These are phyloP conservation scores for Sarocladiaceae sp. DNA, from an alignment of 2,329 filamentous ascomycete species.

Conservation along the genomic window DNA sequence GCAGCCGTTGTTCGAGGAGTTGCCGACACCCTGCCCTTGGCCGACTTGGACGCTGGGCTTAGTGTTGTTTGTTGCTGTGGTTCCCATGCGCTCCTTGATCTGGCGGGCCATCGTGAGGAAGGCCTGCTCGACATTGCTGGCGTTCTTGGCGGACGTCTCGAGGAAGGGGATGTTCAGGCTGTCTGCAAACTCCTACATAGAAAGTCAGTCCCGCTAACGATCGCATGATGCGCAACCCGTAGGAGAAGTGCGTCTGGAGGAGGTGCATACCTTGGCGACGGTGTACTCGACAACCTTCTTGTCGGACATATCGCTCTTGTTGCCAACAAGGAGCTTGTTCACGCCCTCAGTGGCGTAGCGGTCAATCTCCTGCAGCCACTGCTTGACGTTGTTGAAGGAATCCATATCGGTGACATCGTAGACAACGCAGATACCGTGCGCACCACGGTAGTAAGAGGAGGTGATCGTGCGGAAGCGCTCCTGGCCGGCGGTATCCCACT, in stretches of 20 bases:
- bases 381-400: slow-evolving; percentile 99
- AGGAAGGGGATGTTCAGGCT: slow-evolving; percentile 98
- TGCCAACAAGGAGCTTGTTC: slow-evolving; percentile 98
- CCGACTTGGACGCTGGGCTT: slow-evolving; percentile 97
- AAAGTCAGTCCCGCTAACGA: slow-evolving; percentile 15
- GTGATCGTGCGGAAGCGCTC: slow-evolving; percentile 99
- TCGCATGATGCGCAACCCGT: slow-evolving; percentile 9
- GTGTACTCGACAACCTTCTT: slow-evolving; percentile 99
- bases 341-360: slow-evolving; percentile 98
- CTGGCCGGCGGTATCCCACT: slow-evolving; percentile 99
- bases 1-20: slow-evolving; percentile 77
- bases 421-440: slow-evolving; percentile 98
- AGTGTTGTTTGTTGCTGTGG: slow-evolving; percentile 90
- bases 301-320: slow-evolving; percentile 99
- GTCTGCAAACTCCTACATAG: slow-evolving; percentile 86
- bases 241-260: background rate
- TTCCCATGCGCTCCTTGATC: slow-evolving; percentile 99
- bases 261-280: slow-evolving; percentile 79
- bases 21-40: slow-evolving; percentile 88
- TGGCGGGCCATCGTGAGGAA: slow-evolving; percentile 99
- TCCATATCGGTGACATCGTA: slow-evolving; percentile 99
- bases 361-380: slow-evolving; percentile 99
- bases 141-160: slow-evolving; percentile 99
- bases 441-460: slow-evolving; percentile 98
- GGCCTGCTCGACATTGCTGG: slow-evolving; percentile 98